phyloP scores from a whole-genome alignment of 495 filamentous ascomycete species.

The Trichoderma orchidacearum region DNA sequence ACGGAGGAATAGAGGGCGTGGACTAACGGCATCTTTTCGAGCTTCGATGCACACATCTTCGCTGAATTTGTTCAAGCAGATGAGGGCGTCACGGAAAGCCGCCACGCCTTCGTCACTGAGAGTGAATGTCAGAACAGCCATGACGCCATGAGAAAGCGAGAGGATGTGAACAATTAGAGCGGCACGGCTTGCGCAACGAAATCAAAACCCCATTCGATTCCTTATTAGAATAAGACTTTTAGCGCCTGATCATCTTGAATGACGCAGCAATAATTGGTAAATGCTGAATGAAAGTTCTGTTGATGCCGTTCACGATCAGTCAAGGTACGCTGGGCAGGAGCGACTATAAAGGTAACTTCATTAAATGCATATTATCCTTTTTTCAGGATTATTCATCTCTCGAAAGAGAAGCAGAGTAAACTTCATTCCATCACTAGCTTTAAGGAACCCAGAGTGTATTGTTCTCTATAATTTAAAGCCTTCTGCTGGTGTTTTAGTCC shows the following conservation, averaged over 20 bases:
- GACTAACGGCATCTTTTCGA: slow-evolving; percentile 32
- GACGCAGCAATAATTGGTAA: too few species aligned
- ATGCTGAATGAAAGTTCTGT: too few species aligned
- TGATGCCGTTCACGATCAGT: neutral
- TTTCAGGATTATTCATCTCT: neutral
- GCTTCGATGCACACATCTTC: slow-evolving; percentile 84
- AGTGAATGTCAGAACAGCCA: slow-evolving; percentile 67
- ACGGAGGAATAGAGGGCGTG: neutral
- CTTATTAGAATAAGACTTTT: too few species aligned
- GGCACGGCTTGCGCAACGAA: neutral
- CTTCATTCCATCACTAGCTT: too few species aligned
- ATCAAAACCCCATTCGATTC: neutral
- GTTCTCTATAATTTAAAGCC: too few species aligned
- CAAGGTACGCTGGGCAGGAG: neutral
- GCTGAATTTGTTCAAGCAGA: slow-evolving; percentile 83
- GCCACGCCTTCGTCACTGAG: slow-evolving; percentile 60
- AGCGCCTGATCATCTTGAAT: too few species aligned
- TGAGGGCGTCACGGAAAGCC: slow-evolving; percentile 68
- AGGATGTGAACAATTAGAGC: neutral
- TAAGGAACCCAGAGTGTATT: too few species aligned
- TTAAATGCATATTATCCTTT: neutral
- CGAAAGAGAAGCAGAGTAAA: too few species aligned
- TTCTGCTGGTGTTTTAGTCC: too few species aligned
- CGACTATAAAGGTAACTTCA: neutral
- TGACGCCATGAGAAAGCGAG: slow-evolving; percentile 17